phyloP scores from a whole-genome alignment of 345 rosid species.

The Acer negundo region DNA sequence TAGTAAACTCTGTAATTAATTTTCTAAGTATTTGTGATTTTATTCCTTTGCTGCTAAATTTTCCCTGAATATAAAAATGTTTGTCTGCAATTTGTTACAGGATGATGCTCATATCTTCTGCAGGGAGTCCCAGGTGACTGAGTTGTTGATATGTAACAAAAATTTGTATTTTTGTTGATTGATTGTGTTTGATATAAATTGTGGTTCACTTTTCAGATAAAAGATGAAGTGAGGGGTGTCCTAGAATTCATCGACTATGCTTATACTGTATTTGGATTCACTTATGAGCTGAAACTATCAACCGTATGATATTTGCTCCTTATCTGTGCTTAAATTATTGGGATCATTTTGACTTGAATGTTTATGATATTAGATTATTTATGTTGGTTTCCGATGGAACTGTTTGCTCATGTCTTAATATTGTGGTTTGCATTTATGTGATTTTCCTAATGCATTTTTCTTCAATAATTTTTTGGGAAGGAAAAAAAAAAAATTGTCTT shows the following conservation, averaged over 20 bases:
- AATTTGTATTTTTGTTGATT: constrained; percentile 3
- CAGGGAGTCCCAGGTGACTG: constrained; percentile 72
- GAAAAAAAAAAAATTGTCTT: no score
- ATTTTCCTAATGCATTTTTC: neutral
- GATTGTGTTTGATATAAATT: constrained; percentile 5
- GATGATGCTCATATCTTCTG: constrained; percentile 98
- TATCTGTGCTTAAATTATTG: neutral
- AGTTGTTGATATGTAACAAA: constrained; percentile 13
- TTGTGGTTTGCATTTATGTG: neutral
- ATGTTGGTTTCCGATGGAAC: neutral
- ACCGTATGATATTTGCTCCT: constrained; percentile 55
- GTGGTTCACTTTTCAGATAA: constrained; percentile 55
- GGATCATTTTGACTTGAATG: neutral
- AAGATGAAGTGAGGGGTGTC: constrained; percentile 76
- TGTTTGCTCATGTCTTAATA: neutral
- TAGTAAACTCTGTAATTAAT: neutral
- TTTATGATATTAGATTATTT: neutral
- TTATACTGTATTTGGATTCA: constrained; percentile 76
- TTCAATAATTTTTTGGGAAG: neutral
- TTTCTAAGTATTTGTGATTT: neutral
- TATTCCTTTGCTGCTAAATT: neutral
- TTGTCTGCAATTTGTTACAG: constrained; percentile 47
- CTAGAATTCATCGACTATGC: constrained; percentile 78
- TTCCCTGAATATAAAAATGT: neutral
- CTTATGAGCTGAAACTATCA: constrained; percentile 89